A percentile compares a stretch with the other conserved stretches of the same genome.
Conservation (phyloP, 768 basidiomycete species). For the Rhodotorula kratochvilovae region DNA sequence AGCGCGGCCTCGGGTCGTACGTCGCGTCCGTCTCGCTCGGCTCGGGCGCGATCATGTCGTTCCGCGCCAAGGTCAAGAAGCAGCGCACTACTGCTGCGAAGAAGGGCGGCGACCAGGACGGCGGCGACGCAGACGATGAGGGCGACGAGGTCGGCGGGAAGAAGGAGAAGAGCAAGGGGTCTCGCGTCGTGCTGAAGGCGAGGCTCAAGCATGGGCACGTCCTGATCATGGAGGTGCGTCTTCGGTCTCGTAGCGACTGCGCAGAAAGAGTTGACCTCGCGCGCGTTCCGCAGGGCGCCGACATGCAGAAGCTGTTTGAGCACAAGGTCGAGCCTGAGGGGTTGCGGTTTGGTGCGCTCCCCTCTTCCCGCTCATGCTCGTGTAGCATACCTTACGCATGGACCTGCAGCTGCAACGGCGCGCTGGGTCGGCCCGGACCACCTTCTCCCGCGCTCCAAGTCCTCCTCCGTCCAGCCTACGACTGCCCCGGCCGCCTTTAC, state of each 20-base stretch:
- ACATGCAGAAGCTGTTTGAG: slow-evolving; percentile 18
- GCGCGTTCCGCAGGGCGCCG: slow-evolving; percentile 1
- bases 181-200: slow-evolving; percentile 1
- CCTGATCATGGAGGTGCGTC: slow-evolving; percentile 12
- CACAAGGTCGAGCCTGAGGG: slow-evolving; percentile 31
- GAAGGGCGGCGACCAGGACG: not conserved
- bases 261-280: too few relatives aligned
- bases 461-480: not conserved
- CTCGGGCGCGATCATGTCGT: slow-evolving; percentile 44
- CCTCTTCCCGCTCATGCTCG: not conserved
- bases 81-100: not conserved
- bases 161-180: not conserved
- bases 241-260: not conserved
- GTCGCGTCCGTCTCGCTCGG: slow-evolving; percentile 46
- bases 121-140: not conserved
- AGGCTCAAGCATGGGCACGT: slow-evolving; percentile 11
- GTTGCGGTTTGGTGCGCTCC: slow-evolving; percentile 17
- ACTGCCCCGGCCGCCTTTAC: too few relatives aligned
- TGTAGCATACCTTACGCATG: not conserved
- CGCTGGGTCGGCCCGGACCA: slow-evolving; percentile 27
- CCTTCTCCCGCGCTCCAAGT: not conserved
- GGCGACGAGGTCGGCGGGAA: not conserved
- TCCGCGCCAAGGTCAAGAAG: slow-evolving; percentile 38
- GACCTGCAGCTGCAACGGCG: slow-evolving; percentile 16
- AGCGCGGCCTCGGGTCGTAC: slow-evolving; percentile 44